phyloP scores from a whole-genome alignment of 306 rosid species.

The Cicer bijugum region DNA sequence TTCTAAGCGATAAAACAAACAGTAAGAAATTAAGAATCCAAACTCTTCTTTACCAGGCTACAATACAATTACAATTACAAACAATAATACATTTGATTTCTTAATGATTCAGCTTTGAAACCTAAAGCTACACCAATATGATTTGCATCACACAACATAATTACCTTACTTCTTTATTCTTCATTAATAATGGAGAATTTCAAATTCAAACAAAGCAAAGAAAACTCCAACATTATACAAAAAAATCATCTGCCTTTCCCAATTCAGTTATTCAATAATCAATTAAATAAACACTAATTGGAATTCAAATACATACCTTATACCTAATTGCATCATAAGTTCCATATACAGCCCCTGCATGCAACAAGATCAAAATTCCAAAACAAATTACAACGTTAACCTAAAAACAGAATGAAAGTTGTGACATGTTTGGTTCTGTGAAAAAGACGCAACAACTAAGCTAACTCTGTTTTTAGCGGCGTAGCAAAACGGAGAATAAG shows the following conservation, averaged over 20 bases:
- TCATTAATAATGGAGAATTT: not conserved
- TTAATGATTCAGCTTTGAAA: conserved; percentile 16
- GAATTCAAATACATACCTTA: conserved; percentile 45
- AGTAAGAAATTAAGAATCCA: not conserved
- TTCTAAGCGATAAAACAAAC: not conserved
- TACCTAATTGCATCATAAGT: conserved; percentile 59
- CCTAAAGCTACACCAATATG: not conserved
- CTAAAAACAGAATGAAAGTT: conserved; percentile 24
- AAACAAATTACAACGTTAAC: conserved; percentile 24
- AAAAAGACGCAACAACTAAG: conserved; percentile 23
- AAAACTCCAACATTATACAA: not conserved
- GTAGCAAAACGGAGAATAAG: not conserved
- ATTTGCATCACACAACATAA: conserved; percentile 17
- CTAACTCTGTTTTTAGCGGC: not conserved
- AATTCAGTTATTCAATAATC: conserved; percentile 39
- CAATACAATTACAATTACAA: not conserved
- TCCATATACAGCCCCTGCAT: conserved; percentile 58
- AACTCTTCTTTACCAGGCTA: not conserved
- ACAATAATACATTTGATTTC: conserved; percentile 11
- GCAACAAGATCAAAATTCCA: not conserved
- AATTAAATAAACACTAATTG: not conserved
- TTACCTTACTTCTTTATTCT: not conserved
- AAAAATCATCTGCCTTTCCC: not conserved
- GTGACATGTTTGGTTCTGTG: not conserved
- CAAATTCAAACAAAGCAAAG: not conserved